These are phyloP conservation scores for Erythrophleum fordii DNA, from an alignment of 306 rosid species.

Conservation along the genomic window DNA sequence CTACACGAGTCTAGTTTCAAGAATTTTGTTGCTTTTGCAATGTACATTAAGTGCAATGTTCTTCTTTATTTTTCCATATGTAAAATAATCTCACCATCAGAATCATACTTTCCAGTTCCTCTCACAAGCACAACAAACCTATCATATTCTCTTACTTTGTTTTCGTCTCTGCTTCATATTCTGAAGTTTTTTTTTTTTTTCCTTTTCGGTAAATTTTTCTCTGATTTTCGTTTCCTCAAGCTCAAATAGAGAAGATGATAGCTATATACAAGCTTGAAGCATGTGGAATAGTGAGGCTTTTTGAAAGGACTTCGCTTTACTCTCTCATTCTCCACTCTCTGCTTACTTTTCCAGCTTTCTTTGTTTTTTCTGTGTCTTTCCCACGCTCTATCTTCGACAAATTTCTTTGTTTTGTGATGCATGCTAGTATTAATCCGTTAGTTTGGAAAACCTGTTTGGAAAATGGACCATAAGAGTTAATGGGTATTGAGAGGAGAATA, in stretches of 20 bases:
- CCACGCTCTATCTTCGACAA: neutral
- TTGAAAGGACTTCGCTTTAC: neutral
- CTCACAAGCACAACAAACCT: neutral
- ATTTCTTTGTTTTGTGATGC: constrained; percentile 62
- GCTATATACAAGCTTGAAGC: constrained; percentile 67
- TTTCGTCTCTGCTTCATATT: neutral
- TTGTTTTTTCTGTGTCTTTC: neutral
- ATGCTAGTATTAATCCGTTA: too few relatives aligned
- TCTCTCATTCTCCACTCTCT: neutral
- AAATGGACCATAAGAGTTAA: too few relatives aligned
- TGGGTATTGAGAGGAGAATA: too few relatives aligned
- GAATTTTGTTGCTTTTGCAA: too few relatives aligned
- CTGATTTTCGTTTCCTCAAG: neutral
- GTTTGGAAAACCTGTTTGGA: too few relatives aligned
- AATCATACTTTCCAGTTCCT: neutral
- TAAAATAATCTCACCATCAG: neutral
- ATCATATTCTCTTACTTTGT: neutral
- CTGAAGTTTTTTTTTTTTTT: too few relatives aligned
- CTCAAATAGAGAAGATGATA: constrained; percentile 49
- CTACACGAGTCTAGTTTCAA: too few relatives aligned
- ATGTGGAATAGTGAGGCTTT: constrained; percentile 83
- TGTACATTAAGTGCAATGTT: too few relatives aligned
- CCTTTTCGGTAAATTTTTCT: too few relatives aligned
- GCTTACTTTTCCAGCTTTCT: neutral
- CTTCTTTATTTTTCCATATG: too few relatives aligned